Base-by-base conservation (phyloP, 495 filamentous ascomycete genomes). In the Penicillium canariense region DNA sequence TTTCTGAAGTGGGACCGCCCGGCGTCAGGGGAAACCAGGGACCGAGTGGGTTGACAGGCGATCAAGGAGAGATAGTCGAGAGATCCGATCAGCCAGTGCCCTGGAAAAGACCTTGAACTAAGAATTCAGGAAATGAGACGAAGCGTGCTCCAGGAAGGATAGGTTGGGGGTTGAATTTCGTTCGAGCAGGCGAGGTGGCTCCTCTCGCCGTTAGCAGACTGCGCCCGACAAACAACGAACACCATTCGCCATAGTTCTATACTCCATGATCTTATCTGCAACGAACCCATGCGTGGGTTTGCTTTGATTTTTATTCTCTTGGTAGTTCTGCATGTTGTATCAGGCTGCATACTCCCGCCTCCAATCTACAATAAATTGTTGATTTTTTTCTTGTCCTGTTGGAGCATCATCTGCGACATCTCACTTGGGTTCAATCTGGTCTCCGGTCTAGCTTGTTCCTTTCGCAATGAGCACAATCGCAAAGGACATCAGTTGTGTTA, bases 1-100 rank as follows among this genome's bases (percentile, higher is more conserved):
- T 62, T 62, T 50, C 43, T 50, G 38, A 59, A 64, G 65, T 68
- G 62, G 65, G 63, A 66, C 63, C 61, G 46, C 36, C 60, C 61
- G 60, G 61, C 45, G 66, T 66, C 63, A 66, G 66, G 66, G 66
- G 63, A 66, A 66, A 61, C 55, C 59, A 68, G 57, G 50, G 59
- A 60, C 62, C 54, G 59, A 59, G 46, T 61, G 57, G 50, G 26
- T 56, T 60, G 45, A 53, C 51, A 31, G 42, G 23, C 50, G 12
- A 27, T 22, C 45, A 46, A 31, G 40, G 22, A 6, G 18, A 17
- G 15, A 5, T 28, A 14, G 20, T 35, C 30, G 52, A 46, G 28
- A 8, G 18, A 22, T 44, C 30, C 10, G 11, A 53, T 48, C 23
- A 31, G 17, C 27, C 45, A 52, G 54, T 58, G n/a, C 47, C 10